Evolutionary conservation across 768 basidiomycete species (phyloP).

Genomic region (Termitomyces sp.): DNA sequence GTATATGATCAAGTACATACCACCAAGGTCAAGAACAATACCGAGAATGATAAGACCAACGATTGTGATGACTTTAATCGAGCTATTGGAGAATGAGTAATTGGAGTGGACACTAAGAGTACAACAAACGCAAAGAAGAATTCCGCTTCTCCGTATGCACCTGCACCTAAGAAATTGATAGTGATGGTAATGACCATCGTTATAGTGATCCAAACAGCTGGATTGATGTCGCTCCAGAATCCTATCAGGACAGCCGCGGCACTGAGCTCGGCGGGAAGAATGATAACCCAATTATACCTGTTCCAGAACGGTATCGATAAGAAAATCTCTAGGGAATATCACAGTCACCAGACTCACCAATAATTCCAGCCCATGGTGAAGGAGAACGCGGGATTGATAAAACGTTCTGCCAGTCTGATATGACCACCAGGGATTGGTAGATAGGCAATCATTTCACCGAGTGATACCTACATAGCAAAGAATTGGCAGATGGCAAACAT

Average conservation of each 20-base stretch:
- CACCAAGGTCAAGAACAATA: conserved; percentile 77
- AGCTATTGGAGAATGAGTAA: conserved; percentile 28
- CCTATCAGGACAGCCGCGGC: conserved; percentile 75
- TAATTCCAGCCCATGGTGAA: conserved; percentile 53
- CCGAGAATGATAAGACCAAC: conserved; percentile 67
- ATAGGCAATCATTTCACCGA: conserved; percentile 75
- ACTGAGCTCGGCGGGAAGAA: conserved; percentile 68
- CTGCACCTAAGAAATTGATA: conserved; percentile 75
- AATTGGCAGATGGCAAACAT: background rate
- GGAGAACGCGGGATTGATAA: conserved; percentile 72
- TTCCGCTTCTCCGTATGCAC: conserved; percentile 81
- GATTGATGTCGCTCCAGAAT: conserved; percentile 61
- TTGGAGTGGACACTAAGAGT: conserved; percentile 17
- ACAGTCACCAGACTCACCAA: conserved; percentile 22
- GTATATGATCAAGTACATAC: conserved; percentile 21
- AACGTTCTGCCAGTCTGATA: conserved; percentile 77
- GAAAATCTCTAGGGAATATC: background rate
- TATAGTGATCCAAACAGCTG: conserved; percentile 78
- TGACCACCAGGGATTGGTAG: conserved; percentile 78
- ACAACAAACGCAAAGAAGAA: conserved; percentile 73
- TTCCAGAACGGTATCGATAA: background rate
- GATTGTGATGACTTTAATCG: conserved; percentile 89
- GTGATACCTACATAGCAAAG: conserved; percentile 42
- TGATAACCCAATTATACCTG: conserved; percentile 59
- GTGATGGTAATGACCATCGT: conserved; percentile 69